Evolutionary conservation across 106 monocot species (phyloP), one percentile per base, ranked within the genome.

Genomic region (Dendrobium nobile): DNA sequence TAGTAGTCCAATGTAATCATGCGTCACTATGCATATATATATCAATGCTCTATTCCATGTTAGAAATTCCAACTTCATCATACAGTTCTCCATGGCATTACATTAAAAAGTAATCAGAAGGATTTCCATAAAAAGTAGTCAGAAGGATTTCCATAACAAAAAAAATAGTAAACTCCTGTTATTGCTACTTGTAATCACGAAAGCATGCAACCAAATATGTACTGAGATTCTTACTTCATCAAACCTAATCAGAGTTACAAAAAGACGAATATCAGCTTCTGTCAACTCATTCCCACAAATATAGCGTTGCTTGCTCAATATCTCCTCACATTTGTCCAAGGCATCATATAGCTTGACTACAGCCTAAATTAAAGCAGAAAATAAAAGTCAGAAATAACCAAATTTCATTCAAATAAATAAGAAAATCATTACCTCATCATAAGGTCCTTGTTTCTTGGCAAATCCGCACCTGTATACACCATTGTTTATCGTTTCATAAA

Each of bases 381-480:
- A 24, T 61, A 73, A 70, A 70, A 70, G 37, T 70, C 70, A 70
- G 1, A 37, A 70, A 82, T 8, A 37, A 70, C 2, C 92, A 70
- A 70, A 37, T 40, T 70, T 70, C 37, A 16, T 37, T 70, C 10
- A 6, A 70, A 33, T 70, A 15, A 2, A 70, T 16, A 37, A 70
- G 74, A 74, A 20, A 44, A 19, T 74, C 43, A 75, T 84, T 82
- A 95, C 98, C 95, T 95, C 98, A 41, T 98, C 87, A 78, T 98
- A 98, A 73, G 94, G 92, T 20, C 85, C 92, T 90, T 98, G 98
- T 84, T 95, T 95, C 84, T 81, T 89, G 28, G 98, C 92, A 80
- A 98, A 98, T 41, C 98, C 98, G 83, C 98, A 95, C 75, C 84
- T 95, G 54, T 98, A 98, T 33, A 98, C 98, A 74, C 98, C 98